Evolutionary conservation across 176 grass and related monocot species (phyloP), one percentile per base, ranked within the genome.

Genomic region (Aechmea fasciata): DNA sequence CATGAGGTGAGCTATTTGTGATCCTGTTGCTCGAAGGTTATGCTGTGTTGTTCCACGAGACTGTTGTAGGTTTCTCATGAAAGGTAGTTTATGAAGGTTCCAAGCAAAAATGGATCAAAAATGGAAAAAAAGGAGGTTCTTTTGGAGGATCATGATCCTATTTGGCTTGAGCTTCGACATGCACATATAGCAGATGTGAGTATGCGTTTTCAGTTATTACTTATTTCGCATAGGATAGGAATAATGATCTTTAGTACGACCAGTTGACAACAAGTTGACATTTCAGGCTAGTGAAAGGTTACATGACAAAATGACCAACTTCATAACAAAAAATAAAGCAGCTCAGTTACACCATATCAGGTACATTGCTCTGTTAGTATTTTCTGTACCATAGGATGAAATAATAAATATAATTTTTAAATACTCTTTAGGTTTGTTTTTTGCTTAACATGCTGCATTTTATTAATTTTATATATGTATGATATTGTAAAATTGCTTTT

Each of bases 141-240:
- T 74, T 73, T 96, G 73, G 87, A 96, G 64, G 91, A 96, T 62
- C 91, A 96, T 70, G 91, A 96, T 96, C 91, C 91, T 72, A 72
- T 96, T 69, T 96, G 91, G 91, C 68, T 96, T 83, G 91, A 96
- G 66, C 85, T 96, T 69, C 79, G 84, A 3, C 84, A 96, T 65
- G 67, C 80, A 49, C 91, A 96, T 65, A 90, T 96, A 85, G 91
- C 84, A 13, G 85, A 91, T 80, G 90, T 94, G 59, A 82, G 83
- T 77, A 81, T 76, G 47, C 26, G 29, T 12, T 48, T 73, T 50
- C 59, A 25, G 53, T 70, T 11, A 71, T 82, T 67, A 67, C 47
- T 51, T 86, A 47, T 71, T 19, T 61, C 15, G 5, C 9, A 49
- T 71, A 7, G 8, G n/a, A 49, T 71, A 7, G 8, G n/a, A 61